These are phyloP conservation scores for Paramecium caudatum DNA, from an alignment of 73 alveolate genomes.

Conservation along the genomic window DNA sequence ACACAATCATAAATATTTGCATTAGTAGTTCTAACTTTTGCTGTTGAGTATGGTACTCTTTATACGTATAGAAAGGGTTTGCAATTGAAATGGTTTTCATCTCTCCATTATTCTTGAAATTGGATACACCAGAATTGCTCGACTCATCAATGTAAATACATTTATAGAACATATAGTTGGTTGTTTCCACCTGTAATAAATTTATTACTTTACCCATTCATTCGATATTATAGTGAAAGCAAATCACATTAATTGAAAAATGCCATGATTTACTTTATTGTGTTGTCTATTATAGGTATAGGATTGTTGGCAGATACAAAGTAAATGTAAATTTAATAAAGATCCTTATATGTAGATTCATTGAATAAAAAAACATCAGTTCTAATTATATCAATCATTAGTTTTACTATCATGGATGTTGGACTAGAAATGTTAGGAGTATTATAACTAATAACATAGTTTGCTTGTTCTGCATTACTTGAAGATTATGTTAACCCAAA, in stretches of 20 bases:
- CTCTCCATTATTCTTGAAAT: constrained; percentile 52
- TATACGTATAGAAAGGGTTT: constrained; percentile 46
- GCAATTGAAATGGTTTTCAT: constrained; percentile 64
- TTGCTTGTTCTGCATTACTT: constrained; percentile 33
- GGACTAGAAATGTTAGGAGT: constrained; percentile 46
- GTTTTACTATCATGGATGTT: constrained; percentile 45
- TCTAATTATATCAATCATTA: neutral
- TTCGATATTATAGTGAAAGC: constrained; percentile 30
- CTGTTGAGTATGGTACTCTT: constrained; percentile 63
- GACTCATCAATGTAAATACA: constrained; percentile 51
- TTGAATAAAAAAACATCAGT: constrained; percentile 46
- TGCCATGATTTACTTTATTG: constrained; percentile 41
- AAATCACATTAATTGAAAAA: constrained; percentile 49
- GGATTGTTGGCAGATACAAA: constrained; percentile 51
- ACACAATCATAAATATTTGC: constrained; percentile 37
- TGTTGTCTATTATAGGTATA: constrained; percentile 18
- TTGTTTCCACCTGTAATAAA: constrained; percentile 56
- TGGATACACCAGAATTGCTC: constrained; percentile 45
- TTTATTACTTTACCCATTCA: constrained; percentile 41
- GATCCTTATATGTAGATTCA: constrained; percentile 55
- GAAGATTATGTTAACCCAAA: constrained; percentile 62
- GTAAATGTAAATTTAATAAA: neutral
- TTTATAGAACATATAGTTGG: neutral
- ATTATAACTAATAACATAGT: neutral
- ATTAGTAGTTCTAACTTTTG: constrained; percentile 47